These are phyloP conservation scores for Tephrocybe sp. DNA, from an alignment of 768 basidiomycete species.

Conservation along the genomic window DNA sequence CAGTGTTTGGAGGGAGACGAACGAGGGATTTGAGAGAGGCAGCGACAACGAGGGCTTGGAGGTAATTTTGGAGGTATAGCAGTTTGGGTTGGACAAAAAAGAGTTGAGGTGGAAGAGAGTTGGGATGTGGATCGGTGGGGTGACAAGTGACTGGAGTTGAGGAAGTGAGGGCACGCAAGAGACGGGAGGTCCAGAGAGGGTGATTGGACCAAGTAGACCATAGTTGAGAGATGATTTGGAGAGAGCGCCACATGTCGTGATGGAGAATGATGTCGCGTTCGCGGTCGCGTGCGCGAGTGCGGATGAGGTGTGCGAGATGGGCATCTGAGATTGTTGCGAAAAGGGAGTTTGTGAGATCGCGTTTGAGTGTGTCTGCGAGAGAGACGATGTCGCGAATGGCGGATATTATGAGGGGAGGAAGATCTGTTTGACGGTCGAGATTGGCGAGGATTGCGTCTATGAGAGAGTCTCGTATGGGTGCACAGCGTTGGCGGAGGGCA, in stretches of 20 bases:
- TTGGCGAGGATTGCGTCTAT: constrained; percentile 42
- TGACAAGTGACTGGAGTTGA: constrained; percentile 38
- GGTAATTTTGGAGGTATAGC: constrained; percentile 60
- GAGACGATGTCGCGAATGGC: constrained; percentile 46
- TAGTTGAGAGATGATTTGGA: constrained; percentile 13
- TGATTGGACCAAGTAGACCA: constrained; percentile 9
- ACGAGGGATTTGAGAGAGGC: constrained; percentile 59
- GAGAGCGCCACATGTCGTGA: constrained; percentile 40
- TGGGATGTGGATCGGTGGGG: constrained; percentile 26
- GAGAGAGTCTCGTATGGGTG: constrained; percentile 58
- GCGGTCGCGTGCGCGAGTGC: constrained; percentile 47
- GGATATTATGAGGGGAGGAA: constrained; percentile 48
- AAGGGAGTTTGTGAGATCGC: constrained; percentile 63
- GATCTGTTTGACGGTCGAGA: too few relatives aligned
- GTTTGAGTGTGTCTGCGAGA: constrained; percentile 62
- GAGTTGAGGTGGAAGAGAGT: constrained; percentile 62
- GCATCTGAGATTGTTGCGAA: constrained; percentile 65
- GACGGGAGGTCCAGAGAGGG: constrained; percentile 43
- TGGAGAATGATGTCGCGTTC: constrained; percentile 56
- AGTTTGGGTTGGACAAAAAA: constrained; percentile 56
- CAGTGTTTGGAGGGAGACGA: constrained; percentile 27
- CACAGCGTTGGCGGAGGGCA: constrained; percentile 58
- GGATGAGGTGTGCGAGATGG: constrained; percentile 48
- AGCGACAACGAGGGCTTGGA: constrained; percentile 68
- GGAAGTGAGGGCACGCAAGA: constrained; percentile 42